A percentile compares a stretch with the other conserved stretches of the same genome.
These are phyloP conservation scores for Annona cherimola DNA, from an alignment of 164 flowering plant species.

Conservation along the genomic window DNA sequence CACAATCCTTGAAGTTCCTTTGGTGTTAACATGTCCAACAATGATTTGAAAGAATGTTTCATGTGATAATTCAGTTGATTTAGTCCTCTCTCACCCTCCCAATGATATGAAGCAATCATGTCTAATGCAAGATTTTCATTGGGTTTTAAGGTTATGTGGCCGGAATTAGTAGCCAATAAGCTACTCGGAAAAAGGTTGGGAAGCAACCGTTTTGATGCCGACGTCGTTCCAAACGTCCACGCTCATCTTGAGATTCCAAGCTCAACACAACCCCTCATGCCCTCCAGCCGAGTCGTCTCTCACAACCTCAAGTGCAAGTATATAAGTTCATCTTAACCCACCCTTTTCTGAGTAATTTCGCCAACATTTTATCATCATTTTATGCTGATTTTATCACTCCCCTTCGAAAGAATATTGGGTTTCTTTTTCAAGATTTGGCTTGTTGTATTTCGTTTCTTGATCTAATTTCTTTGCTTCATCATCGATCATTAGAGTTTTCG, in stretches of 20 bases:
- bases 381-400: not conserved
- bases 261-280: not conserved
- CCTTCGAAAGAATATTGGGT: not conserved
- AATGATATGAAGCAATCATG: not conserved
- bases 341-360: not conserved
- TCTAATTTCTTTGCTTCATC: not conserved
- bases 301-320: slow-evolving; percentile 38
- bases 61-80: not conserved
- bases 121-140: not conserved
- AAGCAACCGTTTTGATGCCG: slow-evolving; percentile 42
- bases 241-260: slow-evolving; percentile 8
- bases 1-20: too few species aligned
- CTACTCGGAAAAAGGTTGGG: slow-evolving; percentile 40
- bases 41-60: not conserved
- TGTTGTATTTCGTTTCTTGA: not conserved
- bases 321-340: not conserved
- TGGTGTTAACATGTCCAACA: not conserved
- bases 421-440: not conserved
- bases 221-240: slow-evolving; percentile 5
- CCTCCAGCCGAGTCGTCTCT: not conserved
- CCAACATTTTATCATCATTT: too few species aligned
- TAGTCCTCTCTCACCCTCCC: not conserved
- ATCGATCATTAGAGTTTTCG: slow-evolving; percentile 17
- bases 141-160: slow-evolving; percentile 57
- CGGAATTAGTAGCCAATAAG: slow-evolving; percentile 52